Conservation (phyloP, 306 rosid species). For the Crotalaria pallida region DNA sequence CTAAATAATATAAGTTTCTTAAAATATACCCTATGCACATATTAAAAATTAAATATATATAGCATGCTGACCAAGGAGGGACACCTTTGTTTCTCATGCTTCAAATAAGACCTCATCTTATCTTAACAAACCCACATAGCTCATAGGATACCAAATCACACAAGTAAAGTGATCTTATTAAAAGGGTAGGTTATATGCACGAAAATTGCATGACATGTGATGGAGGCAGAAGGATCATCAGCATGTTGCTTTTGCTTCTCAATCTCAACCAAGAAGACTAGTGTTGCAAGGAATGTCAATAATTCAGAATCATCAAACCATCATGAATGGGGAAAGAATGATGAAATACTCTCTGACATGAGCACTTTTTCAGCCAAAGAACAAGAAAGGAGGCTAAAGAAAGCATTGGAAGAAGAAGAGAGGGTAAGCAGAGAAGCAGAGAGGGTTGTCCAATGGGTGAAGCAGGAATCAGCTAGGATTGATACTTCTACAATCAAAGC, state of each 20-base stretch:
- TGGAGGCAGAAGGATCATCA: constrained; percentile 35
- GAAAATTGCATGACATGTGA: constrained; percentile 6
- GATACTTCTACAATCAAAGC: constrained; percentile 29
- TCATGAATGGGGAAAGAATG: constrained; percentile 32
- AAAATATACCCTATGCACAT: too few relatives aligned
- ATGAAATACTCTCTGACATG: constrained; percentile 41
- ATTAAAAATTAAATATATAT: too few relatives aligned
- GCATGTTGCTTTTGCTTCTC: constrained; percentile 50
- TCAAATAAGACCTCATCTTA: neutral
- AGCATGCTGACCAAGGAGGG: neutral
- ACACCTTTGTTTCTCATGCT: neutral
- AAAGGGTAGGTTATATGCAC: neutral
- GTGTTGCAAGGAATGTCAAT: neutral
- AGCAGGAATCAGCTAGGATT: constrained; percentile 50
- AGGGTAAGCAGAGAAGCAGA: constrained; percentile 41
- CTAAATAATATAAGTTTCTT: too few relatives aligned
- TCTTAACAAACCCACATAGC: neutral
- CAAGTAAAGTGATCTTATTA: neutral
- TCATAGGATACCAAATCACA: neutral
- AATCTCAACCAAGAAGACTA: constrained; percentile 33
- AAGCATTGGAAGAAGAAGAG: constrained; percentile 49
- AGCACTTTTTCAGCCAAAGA: constrained; percentile 52
- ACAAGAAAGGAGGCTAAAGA: constrained; percentile 53
- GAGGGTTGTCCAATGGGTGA: constrained; percentile 45
- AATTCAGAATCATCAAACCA: constrained; percentile 2